Percentiles rank a stretch among this genome's conserved stretches.
Evolutionary conservation across 805 yeast genomes (phyloP).

Genomic region (Saccharomycopsis javanensis): DNA sequence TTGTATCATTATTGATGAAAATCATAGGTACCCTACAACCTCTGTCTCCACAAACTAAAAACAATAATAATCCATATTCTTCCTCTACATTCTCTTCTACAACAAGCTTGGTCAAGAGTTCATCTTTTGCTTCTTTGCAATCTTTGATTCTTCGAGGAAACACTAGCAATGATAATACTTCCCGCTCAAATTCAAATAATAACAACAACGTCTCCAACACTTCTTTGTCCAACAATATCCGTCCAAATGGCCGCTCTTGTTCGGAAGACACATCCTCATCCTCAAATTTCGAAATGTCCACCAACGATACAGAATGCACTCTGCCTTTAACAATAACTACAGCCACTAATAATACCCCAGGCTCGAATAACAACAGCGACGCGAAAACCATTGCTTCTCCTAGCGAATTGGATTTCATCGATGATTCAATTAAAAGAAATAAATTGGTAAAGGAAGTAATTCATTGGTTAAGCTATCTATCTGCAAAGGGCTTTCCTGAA

Average conservation of each 20-base stretch:
- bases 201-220: background rate
- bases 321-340: background rate
- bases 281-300: background rate
- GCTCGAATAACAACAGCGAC: background rate
- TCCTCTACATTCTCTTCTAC: background rate
- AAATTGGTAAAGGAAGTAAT: slow-evolving; percentile 70
- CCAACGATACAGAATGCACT: background rate
- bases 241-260: background rate
- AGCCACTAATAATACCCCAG: background rate
- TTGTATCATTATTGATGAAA: background rate
- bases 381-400: background rate
- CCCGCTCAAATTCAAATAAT: background rate
- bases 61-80: background rate
- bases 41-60: background rate
- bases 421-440: slow-evolving; percentile 19
- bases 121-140: background rate
- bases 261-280: background rate
- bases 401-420: background rate
- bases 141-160: background rate
- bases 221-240: background rate
- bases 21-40: background rate
- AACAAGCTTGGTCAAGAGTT: background rate
- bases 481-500: slow-evolving; percentile 76
- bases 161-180: background rate
- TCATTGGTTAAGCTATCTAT: slow-evolving; percentile 52